Evolutionary conservation across 2,329 filamentous ascomycete species (phyloP).

Genomic region (Diaporthe ilicicola): DNA sequence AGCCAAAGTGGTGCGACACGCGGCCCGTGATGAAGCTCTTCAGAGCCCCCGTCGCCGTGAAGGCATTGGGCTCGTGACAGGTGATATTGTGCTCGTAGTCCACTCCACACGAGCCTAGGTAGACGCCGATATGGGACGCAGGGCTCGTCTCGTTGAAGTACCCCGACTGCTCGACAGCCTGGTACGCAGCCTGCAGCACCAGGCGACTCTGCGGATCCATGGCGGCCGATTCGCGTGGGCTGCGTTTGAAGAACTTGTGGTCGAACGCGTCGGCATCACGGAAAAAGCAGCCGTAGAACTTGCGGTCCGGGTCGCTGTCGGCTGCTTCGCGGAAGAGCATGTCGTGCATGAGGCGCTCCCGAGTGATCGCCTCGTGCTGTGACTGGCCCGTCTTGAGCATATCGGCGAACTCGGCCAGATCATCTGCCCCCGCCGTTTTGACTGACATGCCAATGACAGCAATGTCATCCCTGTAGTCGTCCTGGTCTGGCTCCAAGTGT

Average conservation of each 20-base stretch:
- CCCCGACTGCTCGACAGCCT: conserved; percentile 43
- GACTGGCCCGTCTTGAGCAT: conserved; percentile 28
- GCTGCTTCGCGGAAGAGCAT: background rate
- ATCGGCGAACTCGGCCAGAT: conserved; percentile 32
- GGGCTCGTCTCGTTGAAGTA: conserved; percentile 21
- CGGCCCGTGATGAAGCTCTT: conserved; percentile 40
- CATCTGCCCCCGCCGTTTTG: conserved; percentile 43
- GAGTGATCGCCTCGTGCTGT: background rate
- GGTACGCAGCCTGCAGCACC: conserved; percentile 50
- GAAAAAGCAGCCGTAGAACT: conserved; percentile 38
- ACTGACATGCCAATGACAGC: conserved; percentile 49
- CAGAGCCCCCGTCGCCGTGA: conserved; percentile 40
- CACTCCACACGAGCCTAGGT: conserved; percentile 43
- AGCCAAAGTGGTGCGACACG: conserved; percentile 45
- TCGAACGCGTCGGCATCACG: conserved; percentile 44
- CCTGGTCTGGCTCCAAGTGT: background rate
- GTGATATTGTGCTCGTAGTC: conserved; percentile 52
- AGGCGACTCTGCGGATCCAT: conserved; percentile 51
- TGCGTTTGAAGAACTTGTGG: conserved; percentile 50
- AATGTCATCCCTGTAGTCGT: conserved; percentile 40
- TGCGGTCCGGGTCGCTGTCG: background rate
- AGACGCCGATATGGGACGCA: conserved; percentile 43
- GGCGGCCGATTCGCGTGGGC: conserved; percentile 43
- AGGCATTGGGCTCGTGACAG: conserved; percentile 47
- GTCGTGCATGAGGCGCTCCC: background rate